Evolutionary conservation across 805 yeast species (phyloP), one percentile per base, ranked within the genome.

Genomic region (Candida manassasensis): DNA sequence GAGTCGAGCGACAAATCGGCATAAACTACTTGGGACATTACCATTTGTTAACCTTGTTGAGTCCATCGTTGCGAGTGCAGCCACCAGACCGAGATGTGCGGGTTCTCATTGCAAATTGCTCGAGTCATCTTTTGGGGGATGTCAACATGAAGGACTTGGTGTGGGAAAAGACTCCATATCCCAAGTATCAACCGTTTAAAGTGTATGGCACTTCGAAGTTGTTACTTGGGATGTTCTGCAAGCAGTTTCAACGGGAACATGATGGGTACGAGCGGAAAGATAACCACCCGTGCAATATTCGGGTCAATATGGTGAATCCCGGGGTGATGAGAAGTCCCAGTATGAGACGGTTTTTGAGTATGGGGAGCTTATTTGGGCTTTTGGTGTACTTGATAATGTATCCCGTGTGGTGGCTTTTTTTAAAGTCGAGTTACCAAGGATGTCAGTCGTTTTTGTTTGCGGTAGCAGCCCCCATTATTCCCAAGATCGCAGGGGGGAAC

Each of bases 71-170:
- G 36, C 78, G 84, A 44, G 81, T 79, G 2, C 99, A 93, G 61
- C 94, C 97, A 2, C 86, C 96, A 0, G 97, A 89, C 58, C 72
- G 99, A 45, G 97, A 89, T 51, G 96, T 93, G 2, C 67, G 97
- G 29, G 75, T 93, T 4, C 55, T 93, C 3, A 45, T 87, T n/a
- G 74, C 89, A 0, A 73, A 87, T 1, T 93, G 98, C 59, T 61
- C 84, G 42, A 65, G 87, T 8, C 93, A 86, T 43, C 75, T 86
- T 2, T 52, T 84, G 59, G 97, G 85, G 2, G 71, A 70, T 10
- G 51, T 90, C 12, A 80, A 82, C 39, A 27, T 75, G 3, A 87
- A 83, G 50, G 71, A 66, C 40, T 68, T 88, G 15, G 65, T 85
- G 34, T 82, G 84, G 80, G 72, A 71, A 37, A 44, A 59, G 2